Evolutionary conservation across 805 yeast species (phyloP).

Genomic region (Metschnikowia cerradonensis): DNA sequence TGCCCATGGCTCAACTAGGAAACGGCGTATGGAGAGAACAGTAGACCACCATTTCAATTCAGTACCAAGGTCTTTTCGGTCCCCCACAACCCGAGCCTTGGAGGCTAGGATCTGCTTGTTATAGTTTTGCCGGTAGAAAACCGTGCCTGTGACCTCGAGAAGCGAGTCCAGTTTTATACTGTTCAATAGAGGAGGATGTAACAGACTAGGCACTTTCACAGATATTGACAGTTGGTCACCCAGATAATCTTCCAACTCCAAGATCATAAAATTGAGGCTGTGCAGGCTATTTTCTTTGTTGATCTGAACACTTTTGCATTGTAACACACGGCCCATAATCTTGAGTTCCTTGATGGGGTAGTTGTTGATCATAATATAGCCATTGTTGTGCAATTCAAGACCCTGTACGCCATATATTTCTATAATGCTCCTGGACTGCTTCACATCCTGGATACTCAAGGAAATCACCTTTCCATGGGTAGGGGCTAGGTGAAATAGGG

Average conservation of each 20-base stretch:
- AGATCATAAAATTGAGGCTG: conserved; percentile 11
- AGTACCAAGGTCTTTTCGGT: conserved; percentile 15
- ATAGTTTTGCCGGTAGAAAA: conserved; percentile 10
- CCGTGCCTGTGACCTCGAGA: conserved; percentile 23
- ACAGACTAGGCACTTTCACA: conserved; percentile 17
- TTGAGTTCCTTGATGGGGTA: conserved; percentile 28
- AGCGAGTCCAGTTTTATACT: conserved; percentile 21
- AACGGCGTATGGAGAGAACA: conserved; percentile 19
- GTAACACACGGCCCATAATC: conserved; percentile 27
- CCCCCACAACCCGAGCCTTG: conserved; percentile 15
- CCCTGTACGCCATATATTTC: conserved; percentile 18
- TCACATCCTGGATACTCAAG: conserved; percentile 30
- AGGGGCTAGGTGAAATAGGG: conserved; percentile 31
- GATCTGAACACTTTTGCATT: conserved; percentile 5
- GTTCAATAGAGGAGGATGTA: conserved; percentile 16
- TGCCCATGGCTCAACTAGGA: conserved; percentile 27
- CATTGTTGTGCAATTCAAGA: conserved; percentile 11
- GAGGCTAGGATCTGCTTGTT: conserved; percentile 8
- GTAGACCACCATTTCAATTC: conserved; percentile 31
- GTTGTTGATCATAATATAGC: conserved; percentile 24
- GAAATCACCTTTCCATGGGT: conserved; percentile 21
- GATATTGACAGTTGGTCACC: conserved; percentile 25
- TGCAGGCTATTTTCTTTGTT: background rate
- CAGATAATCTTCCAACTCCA: conserved; percentile 35
- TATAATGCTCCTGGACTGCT: conserved; percentile 8